Percentiles rank a stretch among this genome's conserved stretches.
phyloP scores from a whole-genome alignment of 495 filamentous ascomycete species.

The Aspergillus sclerotioniger region DNA sequence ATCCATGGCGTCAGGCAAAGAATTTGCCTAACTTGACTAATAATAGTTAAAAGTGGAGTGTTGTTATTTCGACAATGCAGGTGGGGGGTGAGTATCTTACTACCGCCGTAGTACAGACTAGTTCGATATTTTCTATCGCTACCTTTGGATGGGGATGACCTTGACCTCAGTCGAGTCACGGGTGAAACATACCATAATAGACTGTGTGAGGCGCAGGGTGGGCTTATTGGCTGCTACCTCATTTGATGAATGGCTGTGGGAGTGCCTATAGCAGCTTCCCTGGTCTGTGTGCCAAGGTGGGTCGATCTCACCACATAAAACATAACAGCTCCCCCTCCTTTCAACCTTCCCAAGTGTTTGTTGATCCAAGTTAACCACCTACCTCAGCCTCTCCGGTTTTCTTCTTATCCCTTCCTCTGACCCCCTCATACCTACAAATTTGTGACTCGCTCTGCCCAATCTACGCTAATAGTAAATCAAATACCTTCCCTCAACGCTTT shows the following conservation, averaged over 20 bases:
- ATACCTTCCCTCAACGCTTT: background rate
- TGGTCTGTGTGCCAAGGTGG: slow-evolving; percentile 23
- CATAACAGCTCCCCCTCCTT: slow-evolving; percentile 31
- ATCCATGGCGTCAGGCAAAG: background rate
- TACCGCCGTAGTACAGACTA: background rate
- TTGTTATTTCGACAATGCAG: background rate
- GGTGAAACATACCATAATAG: slow-evolving; percentile 26
- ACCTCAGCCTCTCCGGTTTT: slow-evolving; percentile 5
- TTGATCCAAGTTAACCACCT: slow-evolving; percentile 18
- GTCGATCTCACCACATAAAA: slow-evolving; percentile 29
- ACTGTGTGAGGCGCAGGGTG: slow-evolving; percentile 26
- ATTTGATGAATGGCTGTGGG: slow-evolving; percentile 13
- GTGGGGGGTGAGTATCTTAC: background rate
- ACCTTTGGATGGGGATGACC: background rate
- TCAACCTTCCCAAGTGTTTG: slow-evolving; percentile 16
- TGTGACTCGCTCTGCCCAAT: background rate
- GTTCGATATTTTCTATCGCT: background rate
- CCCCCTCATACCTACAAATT: slow-evolving; percentile 5
- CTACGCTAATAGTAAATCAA: background rate
- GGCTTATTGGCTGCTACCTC: slow-evolving; percentile 24
- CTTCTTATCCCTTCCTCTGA: slow-evolving; percentile 11
- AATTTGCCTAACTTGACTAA: background rate
- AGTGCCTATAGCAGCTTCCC: slow-evolving; percentile 27
- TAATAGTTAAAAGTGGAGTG: background rate
- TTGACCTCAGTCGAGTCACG: slow-evolving; percentile 12